Evolutionary conservation across 2,329 filamentous ascomycete genomes (phyloP).

Genomic region (Trichoderma sp.): DNA sequence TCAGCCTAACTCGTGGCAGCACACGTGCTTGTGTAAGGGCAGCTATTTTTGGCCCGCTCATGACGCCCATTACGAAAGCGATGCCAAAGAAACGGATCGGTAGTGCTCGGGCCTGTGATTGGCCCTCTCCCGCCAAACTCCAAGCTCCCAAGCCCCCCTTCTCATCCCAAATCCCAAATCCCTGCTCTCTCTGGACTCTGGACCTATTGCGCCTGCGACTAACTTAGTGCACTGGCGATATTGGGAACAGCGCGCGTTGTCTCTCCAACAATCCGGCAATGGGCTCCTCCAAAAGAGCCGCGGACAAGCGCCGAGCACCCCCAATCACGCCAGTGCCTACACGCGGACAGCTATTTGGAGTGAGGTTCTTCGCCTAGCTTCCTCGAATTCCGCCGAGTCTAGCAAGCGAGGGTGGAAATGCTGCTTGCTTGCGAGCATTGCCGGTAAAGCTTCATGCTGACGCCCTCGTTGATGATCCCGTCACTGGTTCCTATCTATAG

Average conservation of each 20-base stretch:
- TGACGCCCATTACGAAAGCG: constrained; percentile 7
- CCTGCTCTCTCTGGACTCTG: background rate
- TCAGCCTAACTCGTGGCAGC: constrained; percentile 19
- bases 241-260: background rate
- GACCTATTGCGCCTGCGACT: background rate
- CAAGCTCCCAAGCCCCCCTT: background rate
- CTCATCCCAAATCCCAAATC: background rate
- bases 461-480: background rate
- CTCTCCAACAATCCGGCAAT: background rate
- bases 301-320: constrained; percentile 19
- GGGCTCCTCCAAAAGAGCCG: constrained; percentile 14
- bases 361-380: background rate
- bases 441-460: constrained; percentile 8
- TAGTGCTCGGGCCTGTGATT: background rate
- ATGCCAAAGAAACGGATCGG: background rate
- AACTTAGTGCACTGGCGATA: background rate
- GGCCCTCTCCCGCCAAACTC: background rate
- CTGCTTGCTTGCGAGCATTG: background rate
- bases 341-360: background rate
- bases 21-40: constrained; percentile 13
- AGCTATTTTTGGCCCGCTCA: constrained; percentile 18
- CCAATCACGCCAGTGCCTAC: background rate
- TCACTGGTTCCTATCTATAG: background rate
- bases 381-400: constrained; percentile 17
- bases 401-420: constrained; percentile 13